Conservation (phyloP, 345 rosid genomes). For the Hibiscus trionum region DNA sequence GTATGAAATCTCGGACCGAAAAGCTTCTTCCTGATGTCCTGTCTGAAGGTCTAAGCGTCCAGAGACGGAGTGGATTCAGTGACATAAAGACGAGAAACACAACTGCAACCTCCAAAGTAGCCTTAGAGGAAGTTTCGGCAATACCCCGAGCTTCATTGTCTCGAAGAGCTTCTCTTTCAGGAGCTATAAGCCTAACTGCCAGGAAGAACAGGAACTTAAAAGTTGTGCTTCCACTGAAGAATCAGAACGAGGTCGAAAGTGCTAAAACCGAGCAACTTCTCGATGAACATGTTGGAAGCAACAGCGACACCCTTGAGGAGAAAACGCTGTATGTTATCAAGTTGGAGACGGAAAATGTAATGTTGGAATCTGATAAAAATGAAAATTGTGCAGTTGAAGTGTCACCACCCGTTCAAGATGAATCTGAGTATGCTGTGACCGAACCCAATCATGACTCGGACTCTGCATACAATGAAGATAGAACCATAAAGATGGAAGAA, state of each 20-base stretch:
- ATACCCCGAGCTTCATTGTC: conserved; percentile 10
- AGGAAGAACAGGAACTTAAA: conserved; percentile 28
- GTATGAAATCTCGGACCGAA: conserved; percentile 27
- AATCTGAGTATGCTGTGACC: conserved; percentile 23
- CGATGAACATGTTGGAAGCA: too few species aligned
- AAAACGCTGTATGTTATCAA: conserved; percentile 64
- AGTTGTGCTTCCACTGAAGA: conserved; percentile 26
- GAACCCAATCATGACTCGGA: conserved; percentile 35
- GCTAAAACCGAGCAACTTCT: conserved; percentile 20
- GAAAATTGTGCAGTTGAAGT: conserved; percentile 32
- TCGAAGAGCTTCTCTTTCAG: conserved; percentile 16
- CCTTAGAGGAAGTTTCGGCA: too few species aligned
- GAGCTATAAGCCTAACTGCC: conserved; percentile 27
- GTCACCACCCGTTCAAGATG: conserved; percentile 24
- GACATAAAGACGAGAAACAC: too few species aligned
- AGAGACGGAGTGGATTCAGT: too few species aligned
- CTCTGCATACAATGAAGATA: conserved; percentile 29
- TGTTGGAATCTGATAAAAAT: conserved; percentile 35
- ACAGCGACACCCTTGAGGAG: conserved; percentile 34
- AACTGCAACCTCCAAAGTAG: too few species aligned
- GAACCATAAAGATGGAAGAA: too few species aligned
- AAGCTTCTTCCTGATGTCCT: background rate
- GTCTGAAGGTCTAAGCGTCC: background rate
- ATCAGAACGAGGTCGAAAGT: conserved; percentile 20
- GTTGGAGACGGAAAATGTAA: conserved; percentile 37